phyloP scores from a whole-genome alignment of 2,329 filamentous ascomycete genomes.

The Helminthosporium solani region DNA sequence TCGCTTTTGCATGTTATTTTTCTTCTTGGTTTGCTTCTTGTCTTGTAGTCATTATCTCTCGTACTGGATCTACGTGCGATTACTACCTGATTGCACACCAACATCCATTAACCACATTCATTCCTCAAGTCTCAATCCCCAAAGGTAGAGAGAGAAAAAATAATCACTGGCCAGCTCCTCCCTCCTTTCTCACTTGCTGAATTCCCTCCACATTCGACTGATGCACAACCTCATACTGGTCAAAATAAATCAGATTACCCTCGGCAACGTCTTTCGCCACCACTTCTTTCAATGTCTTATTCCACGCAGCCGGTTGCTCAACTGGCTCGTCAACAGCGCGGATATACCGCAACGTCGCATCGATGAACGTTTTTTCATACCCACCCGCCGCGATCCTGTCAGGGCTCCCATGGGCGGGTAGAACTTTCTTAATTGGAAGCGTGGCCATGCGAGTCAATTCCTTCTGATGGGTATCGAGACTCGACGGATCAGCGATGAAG shows the following conservation, averaged over 20 bases:
- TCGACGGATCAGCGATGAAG: slow-evolving; percentile 7
- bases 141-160: too few relatives aligned
- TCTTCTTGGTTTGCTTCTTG: too few relatives aligned
- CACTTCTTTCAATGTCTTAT: slow-evolving; percentile 7
- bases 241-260: slow-evolving; percentile 9
- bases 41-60: too few relatives aligned
- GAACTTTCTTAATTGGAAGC: slow-evolving; percentile 8
- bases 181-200: slow-evolving; percentile 3
- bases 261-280: slow-evolving; percentile 7
- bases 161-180: neutral
- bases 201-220: slow-evolving; percentile 9
- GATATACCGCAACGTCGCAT: slow-evolving; percentile 13
- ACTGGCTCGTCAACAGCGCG: slow-evolving; percentile 8
- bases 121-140: too few relatives aligned
- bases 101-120: too few relatives aligned
- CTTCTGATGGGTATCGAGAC: slow-evolving; percentile 2
- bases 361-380: slow-evolving; percentile 8
- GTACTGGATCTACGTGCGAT: too few relatives aligned
- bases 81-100: too few relatives aligned
- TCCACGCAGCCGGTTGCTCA: slow-evolving; percentile 8
- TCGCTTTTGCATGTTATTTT: too few relatives aligned
- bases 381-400: slow-evolving; percentile 8
- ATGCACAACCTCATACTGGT: slow-evolving; percentile 13
- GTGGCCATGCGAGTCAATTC: slow-evolving; percentile 12
- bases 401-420: slow-evolving; percentile 13